Conservation (phyloP, 306 rosid species). For the Alnus rubra region DNA sequence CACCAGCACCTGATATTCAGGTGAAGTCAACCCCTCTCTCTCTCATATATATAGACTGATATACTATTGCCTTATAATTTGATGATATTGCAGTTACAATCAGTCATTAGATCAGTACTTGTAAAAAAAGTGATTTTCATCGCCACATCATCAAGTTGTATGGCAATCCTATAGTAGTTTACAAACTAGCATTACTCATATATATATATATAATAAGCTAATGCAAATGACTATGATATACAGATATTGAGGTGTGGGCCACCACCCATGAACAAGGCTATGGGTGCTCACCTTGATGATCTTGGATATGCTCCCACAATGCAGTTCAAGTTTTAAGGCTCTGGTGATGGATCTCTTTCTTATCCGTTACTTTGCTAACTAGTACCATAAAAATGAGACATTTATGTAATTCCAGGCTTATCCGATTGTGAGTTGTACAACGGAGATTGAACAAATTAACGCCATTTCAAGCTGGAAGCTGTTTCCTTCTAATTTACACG, state of each 20-base stretch:
- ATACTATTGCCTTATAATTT: too few species aligned
- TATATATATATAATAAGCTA: neutral
- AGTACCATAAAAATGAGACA: neutral
- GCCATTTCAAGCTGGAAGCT: too few species aligned
- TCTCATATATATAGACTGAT: too few species aligned
- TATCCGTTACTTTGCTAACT: neutral
- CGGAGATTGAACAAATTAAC: neutral
- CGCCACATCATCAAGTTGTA: too few species aligned
- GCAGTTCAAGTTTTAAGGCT: constrained; percentile 54
- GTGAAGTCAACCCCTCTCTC: constrained; percentile 17
- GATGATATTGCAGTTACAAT: too few species aligned
- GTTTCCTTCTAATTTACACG: too few species aligned
- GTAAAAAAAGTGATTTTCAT: too few species aligned
- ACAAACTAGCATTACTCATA: too few species aligned
- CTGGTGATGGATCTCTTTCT: neutral
- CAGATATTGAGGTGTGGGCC: constrained; percentile 60
- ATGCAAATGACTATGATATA: neutral
- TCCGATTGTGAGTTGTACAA: neutral
- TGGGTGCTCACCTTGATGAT: constrained; percentile 42
- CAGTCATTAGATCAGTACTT: too few species aligned
- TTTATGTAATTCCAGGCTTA: neutral
- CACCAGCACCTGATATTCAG: constrained; percentile 51
- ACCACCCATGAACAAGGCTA: constrained; percentile 59
- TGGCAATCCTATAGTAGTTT: too few species aligned
- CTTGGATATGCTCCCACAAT: constrained; percentile 42